A percentile compares a stretch with the other conserved stretches of the same genome.
phyloP scores from a whole-genome alignment of 148 eudicot species.

The Arbutus unedo region DNA sequence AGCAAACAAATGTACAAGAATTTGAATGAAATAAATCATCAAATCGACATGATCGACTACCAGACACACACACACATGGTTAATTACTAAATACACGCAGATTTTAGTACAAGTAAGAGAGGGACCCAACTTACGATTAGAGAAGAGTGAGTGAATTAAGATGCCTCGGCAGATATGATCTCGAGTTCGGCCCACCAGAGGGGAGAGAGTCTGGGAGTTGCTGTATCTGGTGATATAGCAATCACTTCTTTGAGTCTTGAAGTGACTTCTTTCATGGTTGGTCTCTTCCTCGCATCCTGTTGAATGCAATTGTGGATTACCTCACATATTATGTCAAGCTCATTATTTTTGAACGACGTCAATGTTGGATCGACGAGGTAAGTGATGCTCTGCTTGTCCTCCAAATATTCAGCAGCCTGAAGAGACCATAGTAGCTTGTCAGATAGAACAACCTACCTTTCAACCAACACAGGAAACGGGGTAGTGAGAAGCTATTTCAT shows the following conservation, averaged over 20 bases:
- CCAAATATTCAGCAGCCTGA: conserved; percentile 55
- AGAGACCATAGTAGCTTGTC: background rate
- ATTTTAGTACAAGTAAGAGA: background rate
- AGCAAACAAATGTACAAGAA: conserved; percentile 8
- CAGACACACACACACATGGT: too few relatives aligned
- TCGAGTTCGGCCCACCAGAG: conserved; percentile 99
- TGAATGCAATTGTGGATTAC: conserved; percentile 58
- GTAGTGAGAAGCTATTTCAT: background rate
- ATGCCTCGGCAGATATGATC: conserved; percentile 71
- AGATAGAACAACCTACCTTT: background rate
- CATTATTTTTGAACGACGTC: conserved; percentile 54
- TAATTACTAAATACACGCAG: background rate
- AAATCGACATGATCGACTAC: background rate
- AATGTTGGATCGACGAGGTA: conserved; percentile 59
- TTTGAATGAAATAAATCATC: conserved; percentile 14
- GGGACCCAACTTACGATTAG: conserved; percentile 1
- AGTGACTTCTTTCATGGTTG: conserved; percentile 46
- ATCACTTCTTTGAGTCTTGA: conserved; percentile 47
- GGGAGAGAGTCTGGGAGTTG: conserved; percentile 81
- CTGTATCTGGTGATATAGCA: conserved; percentile 59
- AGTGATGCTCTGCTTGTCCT: conserved; percentile 33
- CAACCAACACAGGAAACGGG: background rate
- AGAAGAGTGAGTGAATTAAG: conserved; percentile 29
- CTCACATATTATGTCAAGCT: conserved; percentile 65
- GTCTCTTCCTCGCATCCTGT: conserved; percentile 46